Evolutionary conservation across 805 yeast genomes (phyloP).

Genomic region (Ogataea neopini): DNA sequence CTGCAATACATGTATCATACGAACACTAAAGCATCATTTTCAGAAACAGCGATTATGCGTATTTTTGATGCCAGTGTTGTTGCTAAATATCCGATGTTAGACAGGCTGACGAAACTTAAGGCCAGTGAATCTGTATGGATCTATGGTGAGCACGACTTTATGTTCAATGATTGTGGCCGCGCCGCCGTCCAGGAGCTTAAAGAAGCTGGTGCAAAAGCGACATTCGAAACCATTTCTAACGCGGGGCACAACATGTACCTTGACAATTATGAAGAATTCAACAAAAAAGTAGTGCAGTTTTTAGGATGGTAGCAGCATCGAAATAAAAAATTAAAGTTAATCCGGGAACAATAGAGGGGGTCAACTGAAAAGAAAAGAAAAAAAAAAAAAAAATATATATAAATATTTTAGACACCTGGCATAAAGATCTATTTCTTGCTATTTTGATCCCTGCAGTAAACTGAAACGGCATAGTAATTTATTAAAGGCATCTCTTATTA

Average conservation of each 20-base stretch:
- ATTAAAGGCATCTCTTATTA: too few relatives aligned
- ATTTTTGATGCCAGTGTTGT: constrained; percentile 58
- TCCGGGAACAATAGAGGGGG: constrained; percentile 2
- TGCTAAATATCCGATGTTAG: constrained; percentile 66
- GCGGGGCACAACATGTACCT: constrained; percentile 79
- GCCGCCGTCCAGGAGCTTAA: constrained; percentile 38
- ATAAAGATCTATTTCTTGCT: neutral
- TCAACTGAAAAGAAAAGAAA: neutral
- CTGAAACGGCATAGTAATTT: neutral
- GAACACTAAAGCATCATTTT: constrained; percentile 32
- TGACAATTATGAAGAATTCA: constrained; percentile 61
- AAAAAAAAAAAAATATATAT: neutral
- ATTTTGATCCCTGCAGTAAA: neutral
- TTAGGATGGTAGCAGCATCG: constrained; percentile 31
- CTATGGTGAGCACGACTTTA: constrained; percentile 76
- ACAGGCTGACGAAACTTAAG: constrained; percentile 45
- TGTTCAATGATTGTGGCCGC: constrained; percentile 64
- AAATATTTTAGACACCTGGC: constrained; percentile 1
- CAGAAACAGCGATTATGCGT: constrained; percentile 43
- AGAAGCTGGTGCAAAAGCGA: constrained; percentile 24
- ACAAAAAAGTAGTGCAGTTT: constrained; percentile 42
- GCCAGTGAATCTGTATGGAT: constrained; percentile 42
- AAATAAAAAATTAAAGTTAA: neutral
- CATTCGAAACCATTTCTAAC: constrained; percentile 45
- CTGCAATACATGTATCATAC: constrained; percentile 37